A percentile compares a stretch with the other conserved stretches of the same genome.
These are phyloP conservation scores for Xerocomellus intermedius DNA, from an alignment of 768 basidiomycete genomes.

Conservation along the genomic window DNA sequence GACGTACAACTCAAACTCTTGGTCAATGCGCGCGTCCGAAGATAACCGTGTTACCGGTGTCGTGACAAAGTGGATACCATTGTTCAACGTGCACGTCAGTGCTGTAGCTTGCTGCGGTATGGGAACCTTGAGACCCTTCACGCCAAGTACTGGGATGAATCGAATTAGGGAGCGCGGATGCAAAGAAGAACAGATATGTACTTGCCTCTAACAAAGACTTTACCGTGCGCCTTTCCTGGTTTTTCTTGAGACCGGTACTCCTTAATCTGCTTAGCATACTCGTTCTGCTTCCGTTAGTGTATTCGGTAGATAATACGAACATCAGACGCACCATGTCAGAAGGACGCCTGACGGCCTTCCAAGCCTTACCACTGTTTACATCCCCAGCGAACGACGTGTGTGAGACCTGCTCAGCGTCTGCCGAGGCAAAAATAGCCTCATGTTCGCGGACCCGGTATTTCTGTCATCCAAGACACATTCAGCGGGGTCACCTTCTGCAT, in stretches of 20 bases:
- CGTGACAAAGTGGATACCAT: conserved; percentile 94
- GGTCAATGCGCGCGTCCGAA: conserved; percentile 65
- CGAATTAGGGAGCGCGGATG: not conserved
- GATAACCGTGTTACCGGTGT: conserved; percentile 74
- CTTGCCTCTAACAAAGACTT: conserved; percentile 91
- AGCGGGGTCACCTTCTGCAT: not conserved
- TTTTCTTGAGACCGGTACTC: conserved; percentile 78
- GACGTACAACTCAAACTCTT: conserved; percentile 88
- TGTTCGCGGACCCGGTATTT: conserved; percentile 83
- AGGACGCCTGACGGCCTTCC: conserved; percentile 83
- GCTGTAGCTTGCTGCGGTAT: conserved; percentile 72
- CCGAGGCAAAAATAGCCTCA: conserved; percentile 78
- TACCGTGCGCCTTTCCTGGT: conserved; percentile 79
- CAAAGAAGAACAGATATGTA: not conserved
- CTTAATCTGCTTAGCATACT: conserved; percentile 88
- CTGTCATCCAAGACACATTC: conserved; percentile 33
- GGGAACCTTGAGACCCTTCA: conserved; percentile 73
- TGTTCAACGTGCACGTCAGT: conserved; percentile 88
- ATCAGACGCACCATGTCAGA: conserved; percentile 81
- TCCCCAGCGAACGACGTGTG: conserved; percentile 78
- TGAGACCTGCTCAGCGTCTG: conserved; percentile 67
- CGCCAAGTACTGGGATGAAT: conserved; percentile 58
- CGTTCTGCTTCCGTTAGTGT: conserved; percentile 58
- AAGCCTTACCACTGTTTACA: conserved; percentile 75
- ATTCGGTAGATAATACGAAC: not conserved